Evolutionary conservation across 208 protist species (phyloP), one percentile per base, ranked within the genome.

Genomic region (Leishmania martiniquensis): DNA sequence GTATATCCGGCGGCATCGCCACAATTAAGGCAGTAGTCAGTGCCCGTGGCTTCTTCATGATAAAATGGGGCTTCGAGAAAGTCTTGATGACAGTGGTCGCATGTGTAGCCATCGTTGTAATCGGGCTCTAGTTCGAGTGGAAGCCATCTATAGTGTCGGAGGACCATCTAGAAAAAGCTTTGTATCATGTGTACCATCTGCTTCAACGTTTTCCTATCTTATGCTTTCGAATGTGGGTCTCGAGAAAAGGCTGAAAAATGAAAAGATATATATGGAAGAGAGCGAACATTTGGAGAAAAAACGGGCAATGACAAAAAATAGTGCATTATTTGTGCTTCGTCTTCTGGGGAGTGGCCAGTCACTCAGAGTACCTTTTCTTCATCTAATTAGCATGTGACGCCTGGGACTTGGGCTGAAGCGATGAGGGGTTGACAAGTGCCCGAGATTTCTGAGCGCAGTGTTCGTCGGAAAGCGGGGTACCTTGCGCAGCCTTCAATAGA

Each of bases 21-120:
- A 22, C 83, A 90, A 1, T 69, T n/a, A 0, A 90, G 60, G 44
- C 84, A 87, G 75, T 86, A 90, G 67, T 88, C 82, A 4, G 75
- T 81, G 0, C 82, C 81, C 49, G 76, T 81, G 9, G 72, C 25
- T 20, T 84, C 70, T 62, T 81, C 78, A 47, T 90, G 85, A 78
- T 84, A 90, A 29, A 88, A 77, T 34, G 84, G 82, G 1, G 77
- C 85, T 13, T 77, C 52, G 51, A 81, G 52, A 62, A 87, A 84
- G 22, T 86, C 78, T 13, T 75, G 68, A 44, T 71, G 54, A 37
- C 85, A 89, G 17, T 86, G 73, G 34, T 89, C 85, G 45, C 85
- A 89, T 10, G 78, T 84, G 66, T 79, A 90, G 22, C 82, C 87
- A 17, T 86, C 86, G 15, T 76, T 77, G 69, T 87, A 90, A n/a